Evolutionary conservation across 2,329 filamentous ascomycete genomes (phyloP).

Genomic region (Eutypa lata): DNA sequence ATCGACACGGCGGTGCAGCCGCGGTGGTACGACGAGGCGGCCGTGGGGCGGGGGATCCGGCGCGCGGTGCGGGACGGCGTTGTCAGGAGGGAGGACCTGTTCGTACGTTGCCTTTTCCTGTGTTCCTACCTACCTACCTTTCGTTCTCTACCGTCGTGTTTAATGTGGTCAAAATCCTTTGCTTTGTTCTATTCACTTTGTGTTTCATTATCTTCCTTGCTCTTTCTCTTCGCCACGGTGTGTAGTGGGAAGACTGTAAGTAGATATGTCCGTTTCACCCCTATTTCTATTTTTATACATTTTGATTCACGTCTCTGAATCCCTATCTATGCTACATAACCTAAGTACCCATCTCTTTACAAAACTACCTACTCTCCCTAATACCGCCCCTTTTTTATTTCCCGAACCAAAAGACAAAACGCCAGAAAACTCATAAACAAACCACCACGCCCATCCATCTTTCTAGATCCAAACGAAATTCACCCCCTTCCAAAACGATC

Average conservation of each 20-base stretch:
- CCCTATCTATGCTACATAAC: too few relatives aligned
- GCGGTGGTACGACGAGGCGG: slow-evolving; percentile 71
- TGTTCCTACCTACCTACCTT: background rate
- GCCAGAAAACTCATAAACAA: background rate
- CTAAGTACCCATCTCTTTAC: too few relatives aligned
- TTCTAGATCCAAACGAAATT: slow-evolving; percentile 78
- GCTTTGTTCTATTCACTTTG: too few relatives aligned
- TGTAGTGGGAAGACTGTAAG: too few relatives aligned
- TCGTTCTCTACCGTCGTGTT: background rate
- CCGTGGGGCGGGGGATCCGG: slow-evolving; percentile 66
- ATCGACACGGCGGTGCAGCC: slow-evolving; percentile 79
- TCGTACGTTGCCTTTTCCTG: slow-evolving; percentile 42
- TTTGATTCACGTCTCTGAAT: too few relatives aligned
- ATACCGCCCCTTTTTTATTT: background rate
- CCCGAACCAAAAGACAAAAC: too few relatives aligned
- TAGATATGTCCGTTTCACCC: too few relatives aligned
- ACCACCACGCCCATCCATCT: slow-evolving; percentile 6
- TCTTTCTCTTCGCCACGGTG: too few relatives aligned
- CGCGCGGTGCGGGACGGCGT: slow-evolving; percentile 57
- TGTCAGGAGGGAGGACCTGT: slow-evolving; percentile 59
- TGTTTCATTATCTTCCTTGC: too few relatives aligned
- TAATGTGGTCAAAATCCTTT: too few relatives aligned
- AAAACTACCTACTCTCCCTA: too few relatives aligned
- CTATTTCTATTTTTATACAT: too few relatives aligned
- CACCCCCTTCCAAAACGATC: slow-evolving; percentile 63